These are phyloP conservation scores for Emiliania huxleyi DNA, from an alignment of 78 protist genomes.

Conservation along the genomic window DNA sequence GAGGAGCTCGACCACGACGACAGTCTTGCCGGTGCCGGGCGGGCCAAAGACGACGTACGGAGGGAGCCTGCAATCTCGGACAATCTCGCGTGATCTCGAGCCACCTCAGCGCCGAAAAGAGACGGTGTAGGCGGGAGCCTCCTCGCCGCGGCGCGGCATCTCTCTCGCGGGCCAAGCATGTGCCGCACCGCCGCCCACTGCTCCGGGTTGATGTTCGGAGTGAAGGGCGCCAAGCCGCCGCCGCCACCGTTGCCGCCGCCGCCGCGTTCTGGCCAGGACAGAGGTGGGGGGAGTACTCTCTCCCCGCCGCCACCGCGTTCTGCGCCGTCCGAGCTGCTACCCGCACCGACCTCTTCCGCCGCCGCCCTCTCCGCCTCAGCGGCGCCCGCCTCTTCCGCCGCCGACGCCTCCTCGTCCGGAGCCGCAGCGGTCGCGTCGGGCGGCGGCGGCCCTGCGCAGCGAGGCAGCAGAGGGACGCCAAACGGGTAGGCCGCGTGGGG, in stretches of 20 bases:
- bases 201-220: background rate
- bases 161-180: background rate
- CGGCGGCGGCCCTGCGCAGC: no score
- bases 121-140: no score
- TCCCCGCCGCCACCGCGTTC: no score
- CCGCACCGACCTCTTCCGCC: no score
- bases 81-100: no score
- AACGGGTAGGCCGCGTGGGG: background rate
- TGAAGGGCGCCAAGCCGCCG: background rate
- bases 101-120: no score
- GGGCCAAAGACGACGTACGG: background rate
- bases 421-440: no score
- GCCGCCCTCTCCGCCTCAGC: no score
- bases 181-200: background rate
- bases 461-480: background rate
- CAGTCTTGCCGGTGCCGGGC: constrained; percentile 24
- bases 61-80: background rate
- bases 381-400: background rate
- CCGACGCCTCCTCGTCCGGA: background rate
- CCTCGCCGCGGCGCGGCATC: background rate
- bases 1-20: background rate
- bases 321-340: no score
- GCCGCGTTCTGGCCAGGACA: no score
- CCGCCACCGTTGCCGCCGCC: background rate
- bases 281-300: no score